phyloP scores from a whole-genome alignment of 2,329 filamentous ascomycete species.

The Westerdykella aurantiaca region DNA sequence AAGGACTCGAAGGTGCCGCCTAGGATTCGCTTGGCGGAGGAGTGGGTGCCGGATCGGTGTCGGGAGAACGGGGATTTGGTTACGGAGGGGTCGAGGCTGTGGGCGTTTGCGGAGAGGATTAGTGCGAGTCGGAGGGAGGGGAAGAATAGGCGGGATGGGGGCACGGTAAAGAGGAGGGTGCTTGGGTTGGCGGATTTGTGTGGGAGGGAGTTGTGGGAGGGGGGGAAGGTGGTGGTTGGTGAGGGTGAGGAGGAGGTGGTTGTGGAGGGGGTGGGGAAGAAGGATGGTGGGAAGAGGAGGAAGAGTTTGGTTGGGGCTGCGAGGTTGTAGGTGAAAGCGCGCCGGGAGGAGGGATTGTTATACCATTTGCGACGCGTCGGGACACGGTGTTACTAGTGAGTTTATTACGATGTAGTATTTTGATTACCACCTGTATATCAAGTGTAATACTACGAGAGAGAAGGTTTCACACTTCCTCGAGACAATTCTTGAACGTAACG shows the following conservation, averaged over 20 bases:
- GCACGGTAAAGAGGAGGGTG: conserved; percentile 78
- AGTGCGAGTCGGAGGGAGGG: conserved; percentile 78
- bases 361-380: background rate
- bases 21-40: conserved; percentile 62
- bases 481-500: background rate
- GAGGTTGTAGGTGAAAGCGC: conserved; percentile 17
- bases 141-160: conserved; percentile 92
- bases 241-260: conserved; percentile 10
- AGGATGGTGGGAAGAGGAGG: conserved; percentile 19
- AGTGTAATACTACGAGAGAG: background rate
- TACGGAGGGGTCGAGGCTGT: conserved; percentile 67
- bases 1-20: conserved; percentile 58
- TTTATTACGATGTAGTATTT: background rate
- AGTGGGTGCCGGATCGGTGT: conserved; percentile 64
- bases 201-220: conserved; percentile 62
- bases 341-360: background rate
- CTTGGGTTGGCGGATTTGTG: conserved; percentile 69
- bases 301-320: conserved; percentile 29
- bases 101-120: conserved; percentile 89
- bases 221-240: conserved; percentile 40
- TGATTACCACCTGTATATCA: background rate
- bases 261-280: conserved; percentile 6
- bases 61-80: conserved; percentile 54
- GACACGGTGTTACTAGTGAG: background rate
- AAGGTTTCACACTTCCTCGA: background rate